Percentiles rank a stretch among this genome's conserved stretches.
These are phyloP conservation scores for Orbilia ellipsospora DNA, from an alignment of 2,329 filamentous ascomycete genomes.

Conservation along the genomic window DNA sequence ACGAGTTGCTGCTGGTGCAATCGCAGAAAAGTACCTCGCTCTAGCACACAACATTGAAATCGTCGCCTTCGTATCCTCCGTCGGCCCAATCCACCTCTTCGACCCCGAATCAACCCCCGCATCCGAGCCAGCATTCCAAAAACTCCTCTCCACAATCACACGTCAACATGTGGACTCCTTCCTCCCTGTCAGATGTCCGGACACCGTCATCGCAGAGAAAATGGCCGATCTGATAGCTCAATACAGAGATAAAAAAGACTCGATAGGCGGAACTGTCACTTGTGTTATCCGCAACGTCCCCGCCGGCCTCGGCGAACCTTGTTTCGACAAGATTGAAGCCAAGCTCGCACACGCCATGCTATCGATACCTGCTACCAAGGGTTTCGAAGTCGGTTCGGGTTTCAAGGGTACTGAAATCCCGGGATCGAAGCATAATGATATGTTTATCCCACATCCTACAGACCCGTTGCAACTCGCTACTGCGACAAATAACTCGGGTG, in stretches of 20 bases:
- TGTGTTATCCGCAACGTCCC: conserved; percentile 91
- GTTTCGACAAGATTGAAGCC: conserved; percentile 95
- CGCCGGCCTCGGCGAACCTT: conserved; percentile 87
- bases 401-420: conserved; percentile 87
- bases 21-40: conserved; percentile 90
- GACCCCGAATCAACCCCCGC: conserved; percentile 73
- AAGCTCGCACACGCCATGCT: conserved; percentile 93
- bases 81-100: conserved; percentile 79
- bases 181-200: conserved; percentile 87
- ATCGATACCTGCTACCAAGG: conserved; percentile 92
- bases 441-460: conserved; percentile 74
- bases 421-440: conserved; percentile 91
- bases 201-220: conserved; percentile 70
- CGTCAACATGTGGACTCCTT: conserved; percentile 82
- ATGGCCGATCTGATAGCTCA: conserved; percentile 85
- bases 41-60: conserved; percentile 88
- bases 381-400: conserved; percentile 93
- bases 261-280: conserved; percentile 93
- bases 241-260: conserved; percentile 82
- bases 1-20: conserved; percentile 88
- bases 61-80: conserved; percentile 86
- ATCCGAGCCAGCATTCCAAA: conserved; percentile 81
- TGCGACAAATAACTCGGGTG: conserved; percentile 93
- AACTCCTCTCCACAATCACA: conserved; percentile 77
- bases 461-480: conserved; percentile 73